Evolutionary conservation across 1,139 yeast genomes (phyloP), one percentile per base, ranked within the genome.

Genomic region (Barnettozyma hawaiiensis): DNA sequence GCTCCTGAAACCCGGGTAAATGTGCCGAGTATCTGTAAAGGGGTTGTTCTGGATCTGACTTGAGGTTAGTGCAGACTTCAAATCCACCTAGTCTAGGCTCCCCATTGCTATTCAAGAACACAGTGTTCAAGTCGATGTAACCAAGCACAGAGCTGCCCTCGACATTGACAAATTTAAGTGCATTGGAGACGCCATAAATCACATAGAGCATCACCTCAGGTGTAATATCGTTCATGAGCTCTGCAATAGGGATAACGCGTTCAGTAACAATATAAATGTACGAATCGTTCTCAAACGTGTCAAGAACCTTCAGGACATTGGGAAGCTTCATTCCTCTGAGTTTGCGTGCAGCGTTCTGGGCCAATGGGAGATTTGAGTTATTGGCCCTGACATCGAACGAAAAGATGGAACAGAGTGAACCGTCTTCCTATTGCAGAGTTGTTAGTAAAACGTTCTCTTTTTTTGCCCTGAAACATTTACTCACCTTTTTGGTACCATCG

Each of bases 1-100:
- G 59, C 35, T 55, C 57, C 7, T 55, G 49, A 24, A 64, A 56
- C 5, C 61, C 64, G 2, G 69, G 67, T 24, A 67, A 48, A 9
- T 51, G 47, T 12, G 53, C 31, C 15, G 51, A 47, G 11, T 42
- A 46, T 9, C 50, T 46, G 34, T 61, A 71, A 3, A 73, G 53
- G 2, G 75, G 73, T 43, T 69, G 74, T 43, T 75, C 76, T 4
- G 75, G 73, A 46, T 77, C 82, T 1, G 72, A 64, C 20, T 64
- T 65, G 44, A 70, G 55, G 48, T 71, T 76, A 2, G 83, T 72
- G 44, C 84, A 69, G 5, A 85, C 62, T 60, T 90, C 97, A 54
- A 89, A 77, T 1, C 96, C 96, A 50, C 85, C 85, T 21, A 90
- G 60, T 46, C 80, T 83, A 94, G 96, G 86, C 55, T 85, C 95